These are phyloP conservation scores for Suhomyces maxii DNA, from an alignment of 1,139 yeast species.

Conservation along the genomic window DNA sequence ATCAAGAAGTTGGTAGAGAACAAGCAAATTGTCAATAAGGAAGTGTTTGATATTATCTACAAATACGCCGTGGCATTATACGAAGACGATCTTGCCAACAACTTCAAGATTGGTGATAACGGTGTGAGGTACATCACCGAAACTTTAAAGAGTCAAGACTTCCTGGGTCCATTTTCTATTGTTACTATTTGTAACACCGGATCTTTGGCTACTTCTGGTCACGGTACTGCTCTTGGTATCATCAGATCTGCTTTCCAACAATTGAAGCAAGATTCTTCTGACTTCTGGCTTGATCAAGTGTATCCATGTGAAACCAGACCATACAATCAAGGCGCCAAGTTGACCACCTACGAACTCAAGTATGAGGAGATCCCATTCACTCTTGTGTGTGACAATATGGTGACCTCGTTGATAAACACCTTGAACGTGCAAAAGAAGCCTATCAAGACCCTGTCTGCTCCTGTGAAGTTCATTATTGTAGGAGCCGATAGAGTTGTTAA, in stretches of 20 bases:
- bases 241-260: constrained; percentile 66
- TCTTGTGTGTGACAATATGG: constrained; percentile 89
- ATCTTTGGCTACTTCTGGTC: constrained; percentile 94
- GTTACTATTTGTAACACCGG: constrained; percentile 87
- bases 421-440: constrained; percentile 19
- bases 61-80: constrained; percentile 61
- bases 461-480: constrained; percentile 84
- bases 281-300: constrained; percentile 60
- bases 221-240: constrained; percentile 94
- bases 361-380: constrained; percentile 87
- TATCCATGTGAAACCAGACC: constrained; percentile 95
- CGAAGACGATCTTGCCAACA: constrained; percentile 75
- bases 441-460: constrained; percentile 39
- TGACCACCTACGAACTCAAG: constrained; percentile 87
- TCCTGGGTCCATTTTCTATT: constrained; percentile 70
- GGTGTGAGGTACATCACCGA: constrained; percentile 71
- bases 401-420: constrained; percentile 62
- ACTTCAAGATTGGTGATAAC: constrained; percentile 72
- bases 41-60: constrained; percentile 40
- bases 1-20: constrained; percentile 43
- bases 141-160: constrained; percentile 47
- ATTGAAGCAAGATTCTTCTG: constrained; percentile 27
- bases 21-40: constrained; percentile 20
- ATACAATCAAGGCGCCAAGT: constrained; percentile 91
- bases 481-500: constrained; percentile 96